Conservation (phyloP, 768 basidiomycete species). For the Lepiota venenata region DNA sequence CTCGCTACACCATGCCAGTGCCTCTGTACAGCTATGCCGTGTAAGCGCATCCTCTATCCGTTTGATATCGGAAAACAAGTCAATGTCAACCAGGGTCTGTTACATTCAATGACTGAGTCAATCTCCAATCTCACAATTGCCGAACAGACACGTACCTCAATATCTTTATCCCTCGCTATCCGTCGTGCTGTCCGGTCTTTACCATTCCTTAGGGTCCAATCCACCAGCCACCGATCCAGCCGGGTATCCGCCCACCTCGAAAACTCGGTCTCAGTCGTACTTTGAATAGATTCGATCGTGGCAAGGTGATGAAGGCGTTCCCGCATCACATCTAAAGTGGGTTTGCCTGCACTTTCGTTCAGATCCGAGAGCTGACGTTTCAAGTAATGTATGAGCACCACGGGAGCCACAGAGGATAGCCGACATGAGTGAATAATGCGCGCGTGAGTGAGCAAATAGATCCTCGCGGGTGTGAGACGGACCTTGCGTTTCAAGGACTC, state of each 20-base stretch:
- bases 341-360: conserved; percentile 44
- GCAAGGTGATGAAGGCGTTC: conserved; percentile 74
- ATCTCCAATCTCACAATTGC: conserved; percentile 5
- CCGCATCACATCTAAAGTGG: conserved; percentile 71
- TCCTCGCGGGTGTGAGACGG: conserved; percentile 11
- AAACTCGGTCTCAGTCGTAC: conserved; percentile 53
- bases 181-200: conserved; percentile 72
- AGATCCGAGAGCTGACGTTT: conserved; percentile 41
- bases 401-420: conserved; percentile 1
- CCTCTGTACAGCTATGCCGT: conserved; percentile 79
- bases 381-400: conserved; percentile 1
- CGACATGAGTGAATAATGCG: neutral
- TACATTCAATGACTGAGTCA: conserved; percentile 4
- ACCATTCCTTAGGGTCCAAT: conserved; percentile 84
- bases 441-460: conserved; percentile 2
- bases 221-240: conserved; percentile 87
- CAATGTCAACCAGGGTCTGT: conserved; percentile 86
- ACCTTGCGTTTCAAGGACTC: conserved; percentile 91
- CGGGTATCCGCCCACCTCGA: conserved; percentile 76
- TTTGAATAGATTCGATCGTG: conserved; percentile 53
- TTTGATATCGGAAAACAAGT: conserved; percentile 85
- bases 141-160: conserved; percentile 55
- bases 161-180: conserved; percentile 71
- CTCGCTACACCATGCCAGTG: conserved; percentile 94
- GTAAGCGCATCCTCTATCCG: conserved; percentile 81